phyloP scores from a whole-genome alignment of 805 yeast species.

The Yarrowia phangngaensis region DNA sequence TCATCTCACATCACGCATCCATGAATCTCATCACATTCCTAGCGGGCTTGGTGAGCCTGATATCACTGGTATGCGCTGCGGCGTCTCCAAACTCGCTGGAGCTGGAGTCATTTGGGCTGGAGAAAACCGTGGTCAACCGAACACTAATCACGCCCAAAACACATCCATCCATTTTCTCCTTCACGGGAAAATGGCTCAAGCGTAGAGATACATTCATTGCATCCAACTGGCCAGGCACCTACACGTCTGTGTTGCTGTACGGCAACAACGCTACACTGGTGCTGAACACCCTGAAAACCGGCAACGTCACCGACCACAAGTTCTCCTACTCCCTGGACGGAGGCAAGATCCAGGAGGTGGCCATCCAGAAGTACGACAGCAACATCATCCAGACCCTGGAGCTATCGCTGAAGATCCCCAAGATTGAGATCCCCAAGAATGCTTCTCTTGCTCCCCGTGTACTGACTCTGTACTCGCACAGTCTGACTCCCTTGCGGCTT shows the following conservation, averaged over 20 bases:
- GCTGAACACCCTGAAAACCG: constrained; percentile 15
- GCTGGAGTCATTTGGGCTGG: constrained; percentile 8
- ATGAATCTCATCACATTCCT: no score
- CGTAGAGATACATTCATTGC: constrained; percentile 25
- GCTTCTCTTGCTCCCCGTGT: constrained; percentile 9
- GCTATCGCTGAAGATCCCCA: constrained; percentile 1
- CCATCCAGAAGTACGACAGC: constrained; percentile 13
- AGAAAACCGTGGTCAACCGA: constrained; percentile 2
- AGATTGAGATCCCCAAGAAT: not conserved
- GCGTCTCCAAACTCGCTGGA: no score
- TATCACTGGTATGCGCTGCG: no score
- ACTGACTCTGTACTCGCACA: constrained; percentile 16
- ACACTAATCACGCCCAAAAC: constrained; percentile 26
- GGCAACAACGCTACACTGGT: constrained; percentile 18
- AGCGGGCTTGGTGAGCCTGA: no score
- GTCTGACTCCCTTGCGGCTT: constrained; percentile 12
- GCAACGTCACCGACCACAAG: constrained; percentile 11
- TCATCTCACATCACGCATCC: no score
- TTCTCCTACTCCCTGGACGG: constrained; percentile 7
- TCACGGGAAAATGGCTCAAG: constrained; percentile 27
- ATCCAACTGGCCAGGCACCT: constrained; percentile 27
- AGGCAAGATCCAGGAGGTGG: constrained; percentile 9
- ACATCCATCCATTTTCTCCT: constrained; percentile 25
- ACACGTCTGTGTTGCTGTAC: constrained; percentile 12
- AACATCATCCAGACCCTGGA: constrained; percentile 4